Conservation (phyloP, 2,329 filamentous ascomycete species). For the Colletotrichum simmondsii region DNA sequence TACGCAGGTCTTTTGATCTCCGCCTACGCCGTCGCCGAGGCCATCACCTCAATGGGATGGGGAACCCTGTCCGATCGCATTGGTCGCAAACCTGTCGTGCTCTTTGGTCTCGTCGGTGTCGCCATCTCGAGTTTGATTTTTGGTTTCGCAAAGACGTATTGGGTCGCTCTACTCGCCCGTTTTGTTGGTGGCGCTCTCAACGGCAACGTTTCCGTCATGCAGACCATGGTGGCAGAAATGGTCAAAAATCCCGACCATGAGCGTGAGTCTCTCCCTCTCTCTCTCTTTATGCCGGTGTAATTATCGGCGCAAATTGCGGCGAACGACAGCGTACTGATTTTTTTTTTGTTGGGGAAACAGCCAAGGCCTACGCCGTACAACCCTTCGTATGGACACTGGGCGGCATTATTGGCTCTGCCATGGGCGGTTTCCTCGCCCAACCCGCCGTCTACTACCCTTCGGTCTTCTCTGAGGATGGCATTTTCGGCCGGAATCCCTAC, state of each 20-base stretch:
- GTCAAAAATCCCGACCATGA: slow-evolving; percentile 54
- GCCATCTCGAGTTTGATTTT: slow-evolving; percentile 53
- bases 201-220: slow-evolving; percentile 53
- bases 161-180: slow-evolving; percentile 53
- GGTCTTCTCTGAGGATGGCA: slow-evolving; percentile 49
- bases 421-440: slow-evolving; percentile 50
- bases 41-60: slow-evolving; percentile 54
- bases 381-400: slow-evolving; percentile 51
- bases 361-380: slow-evolving; percentile 47
- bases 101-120: slow-evolving; percentile 44
- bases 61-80: slow-evolving; percentile 52
- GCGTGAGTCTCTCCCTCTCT: slow-evolving; percentile 36
- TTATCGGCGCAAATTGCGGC: not conserved
- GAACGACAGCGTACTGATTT: slow-evolving; percentile 5
- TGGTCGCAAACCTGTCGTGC: slow-evolving; percentile 45
- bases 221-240: slow-evolving; percentile 55
- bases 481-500: slow-evolving; percentile 74
- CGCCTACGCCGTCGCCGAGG: slow-evolving; percentile 55
- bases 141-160: slow-evolving; percentile 52
- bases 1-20: slow-evolving; percentile 60
- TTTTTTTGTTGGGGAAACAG: slow-evolving; percentile 29
- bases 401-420: slow-evolving; percentile 49
- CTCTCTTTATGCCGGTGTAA: not conserved
- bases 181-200: slow-evolving; percentile 53
- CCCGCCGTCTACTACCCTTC: slow-evolving; percentile 47